Base-by-base conservation (phyloP, 1,284 basidiomycete species). In the Moniliophthora roreri region DNA sequence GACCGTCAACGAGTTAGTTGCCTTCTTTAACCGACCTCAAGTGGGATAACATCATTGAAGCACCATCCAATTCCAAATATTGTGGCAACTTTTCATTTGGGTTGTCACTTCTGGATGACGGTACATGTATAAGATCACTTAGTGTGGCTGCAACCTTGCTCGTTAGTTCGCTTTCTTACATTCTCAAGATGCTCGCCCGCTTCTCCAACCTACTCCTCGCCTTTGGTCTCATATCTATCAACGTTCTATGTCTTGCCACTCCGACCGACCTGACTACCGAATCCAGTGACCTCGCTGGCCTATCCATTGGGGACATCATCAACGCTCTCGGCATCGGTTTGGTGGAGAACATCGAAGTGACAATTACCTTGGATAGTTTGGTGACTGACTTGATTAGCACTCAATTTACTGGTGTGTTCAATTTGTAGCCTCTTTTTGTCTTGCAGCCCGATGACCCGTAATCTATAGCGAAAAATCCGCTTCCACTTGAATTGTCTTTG, bases 401-500 rank as follows among this genome's bases (percentile, higher is more conserved):
- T 11, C 39, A 32, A 23, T 50, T 50, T 36, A 35, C 32, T 18
- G 20, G 24, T 18, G 20, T 20, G 20, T 71, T 60, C 53, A 0
- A 34, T 15, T 10, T 21, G n/a, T 38, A 44, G n/a, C n/a, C 37
- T 13, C 18, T 15, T 54, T 11, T 36, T 3, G 21, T 13, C 20
- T 36, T 4, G 24, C 20, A 20, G 8, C 2, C 41, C 1, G 38
- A n/a, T 13, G 8, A 20, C 39, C 45, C 20, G 44, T 39, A 18
- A 11, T 18, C 47, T 9, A n/a, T 48, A 74, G 75, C 70, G 26
- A 64, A 71, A 52, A 78, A 77, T 61, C 73, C 75, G 2, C 72
- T 78, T 34, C 58, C 66, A 23, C 60, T 77, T 24, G 74, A 77
- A 54, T 65, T 78, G 45, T 73, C 74, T 32, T 65, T 78, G 53